Percentiles rank a stretch among this genome's conserved stretches.
phyloP scores from a whole-genome alignment of 768 basidiomycete genomes.

The Neoboletus magnificus region DNA sequence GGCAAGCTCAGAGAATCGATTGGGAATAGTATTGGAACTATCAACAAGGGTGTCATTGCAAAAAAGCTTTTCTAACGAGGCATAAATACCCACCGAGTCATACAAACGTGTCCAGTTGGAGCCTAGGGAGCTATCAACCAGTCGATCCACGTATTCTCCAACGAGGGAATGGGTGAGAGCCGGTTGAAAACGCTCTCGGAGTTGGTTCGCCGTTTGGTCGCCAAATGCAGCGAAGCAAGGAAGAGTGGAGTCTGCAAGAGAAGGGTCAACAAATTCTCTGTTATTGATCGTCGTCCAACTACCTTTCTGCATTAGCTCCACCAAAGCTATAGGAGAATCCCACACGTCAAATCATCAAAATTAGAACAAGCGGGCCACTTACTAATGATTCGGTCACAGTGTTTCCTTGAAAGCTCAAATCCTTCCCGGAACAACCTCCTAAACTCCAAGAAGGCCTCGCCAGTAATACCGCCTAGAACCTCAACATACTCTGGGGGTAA shows the following conservation, averaged over 20 bases:
- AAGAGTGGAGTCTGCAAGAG: conserved; percentile 68
- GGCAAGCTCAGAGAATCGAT: conserved; percentile 61
- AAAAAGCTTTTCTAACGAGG: neutral
- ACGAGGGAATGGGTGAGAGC: conserved; percentile 80
- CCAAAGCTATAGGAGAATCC: conserved; percentile 52
- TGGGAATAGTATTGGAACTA: conserved; percentile 95
- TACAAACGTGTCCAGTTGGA: conserved; percentile 95
- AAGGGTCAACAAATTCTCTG: conserved; percentile 1
- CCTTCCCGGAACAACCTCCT: conserved; percentile 85
- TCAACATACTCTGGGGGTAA: conserved; percentile 93
- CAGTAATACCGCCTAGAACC: conserved; percentile 83
- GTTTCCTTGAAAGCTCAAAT: conserved; percentile 91
- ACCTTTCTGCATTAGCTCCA: conserved; percentile 99
- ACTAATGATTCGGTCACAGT: conserved; percentile 96
- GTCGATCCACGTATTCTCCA: conserved; percentile 82
- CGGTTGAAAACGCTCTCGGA: conserved; percentile 93
- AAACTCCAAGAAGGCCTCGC: conserved; percentile 79
- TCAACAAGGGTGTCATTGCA: neutral
- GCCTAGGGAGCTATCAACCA: conserved; percentile 87
- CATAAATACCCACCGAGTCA: conserved; percentile 67
- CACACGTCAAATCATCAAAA: conserved; percentile 3
- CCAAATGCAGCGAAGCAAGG: conserved; percentile 91
- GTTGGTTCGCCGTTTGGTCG: conserved; percentile 82
- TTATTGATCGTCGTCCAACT: conserved; percentile 7
- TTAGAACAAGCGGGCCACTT: conserved; percentile 24